A percentile compares a stretch with the other conserved stretches of the same genome.
Evolutionary conservation across 1,139 yeast species (phyloP).

Genomic region (Kazachstania sp.): DNA sequence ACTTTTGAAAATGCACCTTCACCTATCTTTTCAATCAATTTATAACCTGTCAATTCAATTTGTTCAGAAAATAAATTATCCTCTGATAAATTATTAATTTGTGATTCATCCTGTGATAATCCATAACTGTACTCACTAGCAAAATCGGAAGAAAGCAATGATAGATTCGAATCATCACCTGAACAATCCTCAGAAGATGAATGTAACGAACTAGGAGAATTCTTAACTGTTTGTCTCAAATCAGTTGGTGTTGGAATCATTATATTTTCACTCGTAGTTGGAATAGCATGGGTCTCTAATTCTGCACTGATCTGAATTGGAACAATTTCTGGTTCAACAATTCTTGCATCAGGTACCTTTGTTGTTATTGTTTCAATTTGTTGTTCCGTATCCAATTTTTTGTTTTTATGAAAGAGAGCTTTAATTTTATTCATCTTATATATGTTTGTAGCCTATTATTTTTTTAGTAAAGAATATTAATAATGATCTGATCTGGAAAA

Average conservation of each 20-base stretch:
- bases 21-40: constrained; percentile 42
- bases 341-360: neutral
- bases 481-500: neutral
- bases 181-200: neutral
- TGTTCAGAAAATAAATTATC: constrained; percentile 21
- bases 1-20: constrained; percentile 92
- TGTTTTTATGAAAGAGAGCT: constrained; percentile 8
- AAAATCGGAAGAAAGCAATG: constrained; percentile 3
- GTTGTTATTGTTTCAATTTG: neutral
- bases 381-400: constrained; percentile 1
- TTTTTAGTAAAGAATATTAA: neutral
- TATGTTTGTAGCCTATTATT: too few species aligned
- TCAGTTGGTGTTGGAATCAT: too few species aligned
- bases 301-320: neutral
- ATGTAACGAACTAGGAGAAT: neutral
- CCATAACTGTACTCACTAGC: neutral
- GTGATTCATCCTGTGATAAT: neutral
- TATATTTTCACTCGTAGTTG: neutral
- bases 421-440: constrained; percentile 10
- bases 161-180: neutral
- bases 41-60: constrained; percentile 24
- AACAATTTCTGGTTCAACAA: neutral
- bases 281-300: neutral
- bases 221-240: too few species aligned
- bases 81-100: neutral